Evolutionary conservation across 352 stramenopile species (phyloP), one percentile per base, ranked within the genome.

Genomic region (Paralagenidium karlingii): DNA sequence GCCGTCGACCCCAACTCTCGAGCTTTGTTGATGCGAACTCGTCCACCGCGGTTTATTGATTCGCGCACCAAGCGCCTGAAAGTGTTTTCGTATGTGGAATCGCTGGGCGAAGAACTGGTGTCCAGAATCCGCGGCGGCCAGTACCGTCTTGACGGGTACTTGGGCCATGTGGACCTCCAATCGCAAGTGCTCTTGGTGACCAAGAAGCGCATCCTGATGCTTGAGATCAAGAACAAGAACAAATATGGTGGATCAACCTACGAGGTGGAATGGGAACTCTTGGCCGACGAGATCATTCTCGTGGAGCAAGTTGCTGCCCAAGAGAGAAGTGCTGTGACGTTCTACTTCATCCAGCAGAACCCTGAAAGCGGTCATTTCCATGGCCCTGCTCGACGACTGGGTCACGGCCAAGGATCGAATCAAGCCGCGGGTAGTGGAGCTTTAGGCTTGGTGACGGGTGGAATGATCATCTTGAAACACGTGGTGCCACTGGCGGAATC

Each of bases 71-170:
- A 81, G 30, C 43, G 63, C 8, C 58, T 93, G 5, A 93, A 86
- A 34, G 63, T 82, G 2, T 93, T 88, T 38, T 93, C 79, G 26
- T 93, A 89, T 39, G 68, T 93, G 19, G 74, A 93, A 40, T 84
- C 79, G 2, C 63, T 86, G n/a, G 79, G 79, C 1, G 79, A 93
- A 53, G 79, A 93, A 40, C 77, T 93, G 37, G 74, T 90, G 25
- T 60, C 71, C 31, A 87, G 84, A 36, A 62, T 93, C 6, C 68
- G 68, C 9, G 76, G 74, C 32, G 76, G 73, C 9, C 63, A 71
- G n/a, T 87, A 86, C 33, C 74, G 76, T 27, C 47, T 42, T 13
- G 79, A 93, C 42, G 75, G 76, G 24, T 93, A 93, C 36, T 37
- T 93, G 20, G 79, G 79, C 11, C 74, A 93, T 34, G 60, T 89